Evolutionary conservation across 768 basidiomycete species (phyloP).

Genomic region (Tephrocybe sp.): DNA sequence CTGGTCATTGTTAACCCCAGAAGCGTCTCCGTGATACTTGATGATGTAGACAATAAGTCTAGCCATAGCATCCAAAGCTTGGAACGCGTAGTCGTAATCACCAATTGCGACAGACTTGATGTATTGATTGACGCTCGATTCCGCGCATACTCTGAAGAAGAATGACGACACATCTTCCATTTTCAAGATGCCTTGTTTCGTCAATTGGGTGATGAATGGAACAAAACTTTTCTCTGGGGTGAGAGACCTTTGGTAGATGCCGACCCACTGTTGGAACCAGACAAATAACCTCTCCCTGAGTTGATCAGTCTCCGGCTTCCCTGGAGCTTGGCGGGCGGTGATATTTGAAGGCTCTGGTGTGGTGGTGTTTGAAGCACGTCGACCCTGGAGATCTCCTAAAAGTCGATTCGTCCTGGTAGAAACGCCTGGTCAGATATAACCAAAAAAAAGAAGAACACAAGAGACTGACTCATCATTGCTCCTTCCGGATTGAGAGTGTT

Average conservation of each 20-base stretch:
- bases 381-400: conserved; percentile 78
- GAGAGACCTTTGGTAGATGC: conserved; percentile 86
- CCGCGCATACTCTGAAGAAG: conserved; percentile 97
- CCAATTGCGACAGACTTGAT: conserved; percentile 69
- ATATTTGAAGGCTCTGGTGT: conserved; percentile 31
- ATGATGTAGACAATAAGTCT: conserved; percentile 95
- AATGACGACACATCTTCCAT: conserved; percentile 95
- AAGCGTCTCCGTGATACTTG: conserved; percentile 98
- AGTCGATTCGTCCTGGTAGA: conserved; percentile 58
- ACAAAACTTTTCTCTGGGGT: conserved; percentile 95
- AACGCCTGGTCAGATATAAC: conserved; percentile 3
- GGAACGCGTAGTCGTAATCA: conserved; percentile 78
- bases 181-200: conserved; percentile 94
- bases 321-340: conserved; percentile 41
- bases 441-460: neutral
- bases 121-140: conserved; percentile 90
- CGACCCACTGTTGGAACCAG: conserved; percentile 95
- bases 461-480: conserved; percentile 81
- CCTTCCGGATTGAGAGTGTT: conserved; percentile 70
- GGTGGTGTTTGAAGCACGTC: conserved; percentile 43
- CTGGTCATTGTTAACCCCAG: conserved; percentile 88
- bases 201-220: conserved; percentile 94
- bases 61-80: conserved; percentile 93
- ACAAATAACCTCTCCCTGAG: conserved; percentile 71
- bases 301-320: conserved; percentile 71